Conservation (phyloP, 139 green algal genomes). For the Chlamydomonas sphaeroides region DNA sequence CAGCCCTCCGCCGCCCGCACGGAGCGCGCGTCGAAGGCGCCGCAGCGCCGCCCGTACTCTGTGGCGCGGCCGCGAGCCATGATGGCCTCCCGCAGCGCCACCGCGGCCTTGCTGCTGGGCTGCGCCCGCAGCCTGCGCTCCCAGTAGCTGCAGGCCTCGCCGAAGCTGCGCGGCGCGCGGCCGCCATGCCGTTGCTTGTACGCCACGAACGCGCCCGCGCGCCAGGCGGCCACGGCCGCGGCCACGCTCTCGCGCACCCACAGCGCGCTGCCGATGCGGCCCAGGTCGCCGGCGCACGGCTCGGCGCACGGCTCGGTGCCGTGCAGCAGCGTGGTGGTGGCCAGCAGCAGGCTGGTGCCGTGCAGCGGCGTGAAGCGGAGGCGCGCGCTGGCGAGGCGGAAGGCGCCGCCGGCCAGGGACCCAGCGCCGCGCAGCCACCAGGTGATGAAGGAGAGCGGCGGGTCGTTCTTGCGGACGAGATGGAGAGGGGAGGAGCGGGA, state of each 20-base stretch:
- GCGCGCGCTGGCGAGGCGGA: background rate
- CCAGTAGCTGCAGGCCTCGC: too few species aligned
- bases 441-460: constrained; percentile 1
- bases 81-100: too few species aligned
- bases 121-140: too few species aligned
- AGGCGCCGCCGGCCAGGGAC: background rate
- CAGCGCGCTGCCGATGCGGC: background rate
- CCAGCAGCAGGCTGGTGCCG: background rate
- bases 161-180: too few species aligned
- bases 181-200: too few species aligned
- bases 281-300: background rate
- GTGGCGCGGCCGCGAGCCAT: too few species aligned
- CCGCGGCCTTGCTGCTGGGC: too few species aligned
- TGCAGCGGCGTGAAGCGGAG: constrained; percentile 3
- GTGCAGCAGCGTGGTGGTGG: background rate
- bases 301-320: background rate
- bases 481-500: too few species aligned
- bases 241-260: background rate
- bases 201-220: too few species aligned
- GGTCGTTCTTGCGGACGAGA: background rate
- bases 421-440: background rate
- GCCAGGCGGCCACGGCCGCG: background rate
- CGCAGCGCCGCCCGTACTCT: too few species aligned
- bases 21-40: too few species aligned
- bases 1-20: too few species aligned